Evolutionary conservation across 805 yeast genomes (phyloP).

Genomic region (Cyberlindnera saturnus): DNA sequence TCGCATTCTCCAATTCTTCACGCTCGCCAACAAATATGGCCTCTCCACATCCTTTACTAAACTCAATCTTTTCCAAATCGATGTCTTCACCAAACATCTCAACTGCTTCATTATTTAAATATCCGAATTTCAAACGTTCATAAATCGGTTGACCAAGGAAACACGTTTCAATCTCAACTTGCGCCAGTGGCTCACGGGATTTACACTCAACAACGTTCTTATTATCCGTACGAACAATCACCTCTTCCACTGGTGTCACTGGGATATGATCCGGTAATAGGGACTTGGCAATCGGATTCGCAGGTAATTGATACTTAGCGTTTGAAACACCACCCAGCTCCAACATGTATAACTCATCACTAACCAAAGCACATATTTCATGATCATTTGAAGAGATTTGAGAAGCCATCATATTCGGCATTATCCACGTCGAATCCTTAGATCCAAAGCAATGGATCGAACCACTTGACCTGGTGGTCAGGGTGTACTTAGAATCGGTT

Average conservation of each 20-base stretch:
- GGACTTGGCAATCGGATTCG: constrained; percentile 20
- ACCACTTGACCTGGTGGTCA: constrained; percentile 49
- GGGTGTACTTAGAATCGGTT: constrained; percentile 35
- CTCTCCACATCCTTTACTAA: constrained; percentile 14
- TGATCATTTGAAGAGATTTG: constrained; percentile 4
- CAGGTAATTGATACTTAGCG: constrained; percentile 37
- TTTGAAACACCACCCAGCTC: constrained; percentile 21
- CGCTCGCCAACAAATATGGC: constrained; percentile 14
- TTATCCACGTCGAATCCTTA: constrained; percentile 15
- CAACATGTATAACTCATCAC: constrained; percentile 15
- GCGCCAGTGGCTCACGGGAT: constrained; percentile 32
- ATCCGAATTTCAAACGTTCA: constrained; percentile 13
- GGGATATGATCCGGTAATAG: constrained; percentile 23
- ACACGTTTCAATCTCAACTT: constrained; percentile 54
- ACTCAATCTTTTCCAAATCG: constrained; percentile 4
- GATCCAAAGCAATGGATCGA: constrained; percentile 55
- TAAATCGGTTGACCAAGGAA: constrained; percentile 14
- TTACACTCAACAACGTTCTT: constrained; percentile 10
- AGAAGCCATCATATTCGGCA: constrained; percentile 17
- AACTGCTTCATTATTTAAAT: constrained; percentile 1
- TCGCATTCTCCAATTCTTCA: constrained; percentile 15
- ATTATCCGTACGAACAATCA: constrained; percentile 12
- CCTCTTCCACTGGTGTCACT: constrained; percentile 11
- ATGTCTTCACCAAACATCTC: constrained; percentile 7
- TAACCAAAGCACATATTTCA: constrained; percentile 9